phyloP scores from a whole-genome alignment of 1,284 basidiomycete genomes.

The Malassezia furfur region DNA sequence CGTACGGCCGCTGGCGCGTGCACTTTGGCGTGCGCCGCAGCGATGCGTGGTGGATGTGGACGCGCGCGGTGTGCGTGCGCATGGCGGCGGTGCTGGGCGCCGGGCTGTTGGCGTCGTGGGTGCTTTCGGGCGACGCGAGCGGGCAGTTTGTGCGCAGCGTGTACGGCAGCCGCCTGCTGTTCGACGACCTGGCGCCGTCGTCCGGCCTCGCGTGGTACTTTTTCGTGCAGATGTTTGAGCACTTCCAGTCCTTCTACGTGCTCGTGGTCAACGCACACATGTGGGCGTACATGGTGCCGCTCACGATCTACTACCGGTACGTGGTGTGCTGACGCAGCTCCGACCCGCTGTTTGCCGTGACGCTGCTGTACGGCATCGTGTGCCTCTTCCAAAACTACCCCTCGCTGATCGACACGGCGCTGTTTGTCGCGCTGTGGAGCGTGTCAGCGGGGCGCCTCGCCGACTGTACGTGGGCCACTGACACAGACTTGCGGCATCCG shows the following conservation, averaged over 20 bases:
- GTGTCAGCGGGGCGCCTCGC: slow-evolving; percentile 47
- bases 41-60: slow-evolving; percentile 11
- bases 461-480: not conserved
- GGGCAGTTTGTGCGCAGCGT: slow-evolving; percentile 66
- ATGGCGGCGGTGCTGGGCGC: not conserved
- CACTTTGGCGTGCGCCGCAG: slow-evolving; percentile 4
- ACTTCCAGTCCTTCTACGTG: slow-evolving; percentile 89
- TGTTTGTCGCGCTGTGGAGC: slow-evolving; percentile 70
- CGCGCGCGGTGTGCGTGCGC: not conserved
- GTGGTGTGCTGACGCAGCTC: not conserved
- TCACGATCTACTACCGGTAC: slow-evolving; percentile 63
- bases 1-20: slow-evolving; percentile 11
- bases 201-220: slow-evolving; percentile 98
- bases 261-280: slow-evolving; percentile 88
- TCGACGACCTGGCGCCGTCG: slow-evolving; percentile 65
- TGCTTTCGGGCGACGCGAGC: not conserved
- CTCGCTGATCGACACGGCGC: slow-evolving; percentile 72
- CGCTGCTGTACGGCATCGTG: slow-evolving; percentile 67
- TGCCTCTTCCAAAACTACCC: slow-evolving; percentile 86
- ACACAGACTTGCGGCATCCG: slow-evolving; percentile 71
- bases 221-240: slow-evolving; percentile 98
- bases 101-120: not conserved
- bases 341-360: slow-evolving; percentile 71
- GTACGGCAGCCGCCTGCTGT: slow-evolving; percentile 21
- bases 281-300: slow-evolving; percentile 69